A percentile compares a stretch with the other conserved stretches of the same genome.
Conservation (phyloP, 768 basidiomycete genomes). For the Leccinum subgranulosum region DNA sequence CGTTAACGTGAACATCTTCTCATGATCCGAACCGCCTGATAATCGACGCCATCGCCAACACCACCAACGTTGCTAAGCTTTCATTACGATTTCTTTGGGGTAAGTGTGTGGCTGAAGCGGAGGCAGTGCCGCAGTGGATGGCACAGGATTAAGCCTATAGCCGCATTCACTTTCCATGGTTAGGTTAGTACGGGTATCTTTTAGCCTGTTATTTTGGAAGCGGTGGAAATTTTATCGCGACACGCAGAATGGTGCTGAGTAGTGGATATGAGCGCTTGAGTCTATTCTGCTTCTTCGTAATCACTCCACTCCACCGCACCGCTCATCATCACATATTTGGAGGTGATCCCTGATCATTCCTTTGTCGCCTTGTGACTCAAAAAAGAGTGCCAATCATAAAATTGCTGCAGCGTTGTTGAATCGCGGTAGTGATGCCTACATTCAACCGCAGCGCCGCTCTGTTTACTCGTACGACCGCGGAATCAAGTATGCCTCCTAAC, state of each 20-base stretch:
- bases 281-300: background rate
- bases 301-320: background rate
- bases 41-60: background rate
- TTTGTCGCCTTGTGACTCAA: background rate
- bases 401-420: background rate
- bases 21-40: background rate
- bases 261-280: background rate
- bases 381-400: background rate
- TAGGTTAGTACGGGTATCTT: background rate
- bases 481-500: background rate
- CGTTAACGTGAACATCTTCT: background rate
- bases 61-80: background rate
- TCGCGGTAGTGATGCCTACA: background rate
- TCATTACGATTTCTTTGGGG: background rate
- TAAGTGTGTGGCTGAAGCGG: background rate
- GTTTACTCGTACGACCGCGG: background rate
- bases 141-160: background rate
- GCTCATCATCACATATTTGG: background rate
- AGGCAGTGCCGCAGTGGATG: background rate
- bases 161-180: background rate
- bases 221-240: too few species aligned
- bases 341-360: background rate
- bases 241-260: background rate
- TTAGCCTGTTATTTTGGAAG: background rate
- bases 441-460: background rate